Percentiles rank a stretch among this genome's conserved stretches.
phyloP scores from a whole-genome alignment of 2,329 filamentous ascomycete species.

The Fusarium sp. region DNA sequence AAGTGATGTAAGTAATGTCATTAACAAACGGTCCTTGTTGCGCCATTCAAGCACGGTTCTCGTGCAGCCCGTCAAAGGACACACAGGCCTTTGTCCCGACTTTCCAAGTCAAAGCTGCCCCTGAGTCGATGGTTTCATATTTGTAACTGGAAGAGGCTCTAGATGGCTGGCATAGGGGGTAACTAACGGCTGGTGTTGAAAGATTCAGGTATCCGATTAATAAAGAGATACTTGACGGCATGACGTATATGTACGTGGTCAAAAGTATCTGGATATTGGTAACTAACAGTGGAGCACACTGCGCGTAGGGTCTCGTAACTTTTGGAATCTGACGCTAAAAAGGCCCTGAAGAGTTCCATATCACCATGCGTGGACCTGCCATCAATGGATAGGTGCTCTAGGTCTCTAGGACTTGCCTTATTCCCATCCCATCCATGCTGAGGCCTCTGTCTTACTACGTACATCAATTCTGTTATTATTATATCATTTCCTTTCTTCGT shows the following conservation, averaged over 20 bases:
- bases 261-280: conserved; percentile 17
- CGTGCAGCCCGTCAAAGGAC: conserved; percentile 2
- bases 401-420: not conserved
- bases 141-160: conserved; percentile 15
- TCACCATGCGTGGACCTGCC: conserved; percentile 8
- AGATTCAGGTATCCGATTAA: conserved; percentile 12
- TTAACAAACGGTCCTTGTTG: conserved; percentile 22
- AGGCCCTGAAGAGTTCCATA: conserved; percentile 15
- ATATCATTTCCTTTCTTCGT: not conserved
- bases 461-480: not conserved
- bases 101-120: conserved; percentile 7
- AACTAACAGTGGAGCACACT: conserved; percentile 32
- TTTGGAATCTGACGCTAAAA: conserved; percentile 22
- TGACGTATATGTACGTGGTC: not conserved
- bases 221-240: conserved; percentile 20
- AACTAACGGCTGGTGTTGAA: not conserved
- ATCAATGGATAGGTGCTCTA: conserved; percentile 7
- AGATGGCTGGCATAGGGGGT: conserved; percentile 13
- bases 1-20: not conserved
- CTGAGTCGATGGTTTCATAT: conserved; percentile 16
- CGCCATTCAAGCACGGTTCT: conserved; percentile 22
- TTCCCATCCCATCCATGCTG: conserved; percentile 7
- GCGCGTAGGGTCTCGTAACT: conserved; percentile 6
- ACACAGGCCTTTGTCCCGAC: conserved; percentile 12
- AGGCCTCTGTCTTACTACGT: not conserved